Base-by-base conservation (phyloP, 371 early-diverging fungal genomes). In the Blakeslea trispora region DNA sequence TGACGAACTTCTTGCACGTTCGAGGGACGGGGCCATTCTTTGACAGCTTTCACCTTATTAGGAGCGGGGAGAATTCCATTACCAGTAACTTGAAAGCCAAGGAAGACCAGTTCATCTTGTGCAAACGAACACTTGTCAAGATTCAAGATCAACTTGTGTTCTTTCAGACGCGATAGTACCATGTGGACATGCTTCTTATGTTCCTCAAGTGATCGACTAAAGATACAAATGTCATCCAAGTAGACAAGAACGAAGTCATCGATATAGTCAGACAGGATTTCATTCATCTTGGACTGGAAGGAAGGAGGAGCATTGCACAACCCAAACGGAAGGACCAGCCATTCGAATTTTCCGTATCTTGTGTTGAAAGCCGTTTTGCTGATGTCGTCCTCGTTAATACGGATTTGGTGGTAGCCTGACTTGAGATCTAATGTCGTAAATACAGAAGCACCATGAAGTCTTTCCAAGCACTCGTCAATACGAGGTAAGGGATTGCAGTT, bases 241-340 rank as follows among this genome's bases (percentile, higher is more conserved):
- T 51, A 51, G 17, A 42, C 57, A 8, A 47, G 21, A 0, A 69
- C 63, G 19, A 57, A 69, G 17, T 50, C 34, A 17, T 63, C 47
- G 11, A 47, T 0, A 17, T 31, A 18, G 17, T 50, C 31, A 1
- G 18, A 22, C 8, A 56, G 24, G 7, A 50, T 24, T 1, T 49
- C 17, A 40, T 78, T 72, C 64, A 84, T 73, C 11, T 66, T 31
- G 0, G 28, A 23, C 37, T 74, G 77, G 53, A 84, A 81, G 4
- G 67, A 59, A 14, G 70, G 28, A 28, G 28, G 28, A 28, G 28
- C 28, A 7, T 28, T 28, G 7, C 28, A 28, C 3, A 28, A 7
- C 56, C 81, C 82, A 66, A 85, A 82, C 8, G 84, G 78, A 59
- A 84, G 61, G 1, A 81, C 80, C 3, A 67, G 31, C 37, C 46